Base-by-base conservation (phyloP, 2,329 filamentous ascomycete genomes). In the Microcyclosporella mali region DNA sequence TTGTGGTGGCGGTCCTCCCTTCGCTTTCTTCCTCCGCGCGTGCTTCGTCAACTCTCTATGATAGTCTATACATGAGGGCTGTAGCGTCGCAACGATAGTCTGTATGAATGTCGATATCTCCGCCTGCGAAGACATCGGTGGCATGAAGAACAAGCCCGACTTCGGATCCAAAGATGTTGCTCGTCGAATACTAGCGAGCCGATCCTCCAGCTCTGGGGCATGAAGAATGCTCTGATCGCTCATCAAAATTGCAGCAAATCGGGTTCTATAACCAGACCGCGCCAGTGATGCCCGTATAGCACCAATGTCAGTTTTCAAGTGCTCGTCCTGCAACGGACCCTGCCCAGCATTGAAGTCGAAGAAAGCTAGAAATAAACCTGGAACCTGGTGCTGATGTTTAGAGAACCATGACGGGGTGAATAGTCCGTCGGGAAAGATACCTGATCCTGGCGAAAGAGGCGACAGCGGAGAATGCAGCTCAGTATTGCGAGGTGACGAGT, bases 41-140 rank as follows among this genome's bases (percentile, higher is more conserved):
- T 95, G 90, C 46, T 94, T 89, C n/a, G 88, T 88, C 10, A 97
- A 74, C 56, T 98, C 90, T 34, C 89, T 77, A 63, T 97, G 97
- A 65, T 95, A 95, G 56, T 98, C 92, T 34, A 90, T 70, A 15
- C 86, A 81, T 15, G 81, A 72, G 1, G 82, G 79, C 46, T 90
- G 88, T 33, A 95, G 65, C 1, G 82, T 77, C 2, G 78, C 71
- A 35, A 95, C 71, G 31, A 94, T 77, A 39, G 78, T 84, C 41
- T 83, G 79, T 1, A 84, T 80, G 51, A 90, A 88, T 6, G 81
- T 78, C 47, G 80, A 76, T 16, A 94, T 68, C 58, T 94, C 88
- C 1, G 78, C 74, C 2, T 75, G 69, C 3, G 86, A 84, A 6
- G 82, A 80, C 54, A 83, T 79, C 0, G 85, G 80, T 1, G 88